A percentile compares a stretch with the other conserved stretches of the same genome.
phyloP scores from a whole-genome alignment of 2,329 filamentous ascomycete genomes.

The Fusarium solani-melongenae region DNA sequence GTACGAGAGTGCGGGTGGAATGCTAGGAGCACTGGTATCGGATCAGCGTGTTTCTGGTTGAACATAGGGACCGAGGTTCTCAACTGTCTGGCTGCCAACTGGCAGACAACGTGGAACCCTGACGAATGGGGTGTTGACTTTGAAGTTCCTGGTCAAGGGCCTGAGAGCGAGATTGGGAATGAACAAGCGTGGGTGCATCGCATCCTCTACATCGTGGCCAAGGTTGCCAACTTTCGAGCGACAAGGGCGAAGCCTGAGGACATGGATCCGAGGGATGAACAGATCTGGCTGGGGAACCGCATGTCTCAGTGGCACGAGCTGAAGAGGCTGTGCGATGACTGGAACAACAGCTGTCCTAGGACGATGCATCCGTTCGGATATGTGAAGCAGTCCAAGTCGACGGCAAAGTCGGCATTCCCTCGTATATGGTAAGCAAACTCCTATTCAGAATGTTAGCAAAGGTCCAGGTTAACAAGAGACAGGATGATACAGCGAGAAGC shows the following conservation, averaged over 20 bases:
- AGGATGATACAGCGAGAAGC: constrained; percentile 87
- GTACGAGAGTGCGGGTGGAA: constrained; percentile 94
- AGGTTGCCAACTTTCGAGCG: constrained; percentile 86
- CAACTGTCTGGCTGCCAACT: constrained; percentile 87
- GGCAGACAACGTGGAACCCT: constrained; percentile 87
- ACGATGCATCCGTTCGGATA: constrained; percentile 91
- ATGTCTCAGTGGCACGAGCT: constrained; percentile 82
- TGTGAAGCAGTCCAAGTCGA: constrained; percentile 74
- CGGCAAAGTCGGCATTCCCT: constrained; percentile 80
- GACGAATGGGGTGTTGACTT: constrained; percentile 91
- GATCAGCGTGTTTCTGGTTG: constrained; percentile 92
- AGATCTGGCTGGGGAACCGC: constrained; percentile 71
- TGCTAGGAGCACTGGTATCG: constrained; percentile 80
- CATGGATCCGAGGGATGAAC: constrained; percentile 69
- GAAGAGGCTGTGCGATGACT: constrained; percentile 84
- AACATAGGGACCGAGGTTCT: constrained; percentile 93
- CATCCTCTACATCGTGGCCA: constrained; percentile 89
- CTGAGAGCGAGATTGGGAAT: constrained; percentile 58
- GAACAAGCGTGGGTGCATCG: constrained; percentile 88
- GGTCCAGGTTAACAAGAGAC: neutral
- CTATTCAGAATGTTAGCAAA: neutral
- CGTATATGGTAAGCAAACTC: constrained; percentile 77
- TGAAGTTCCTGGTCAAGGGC: constrained; percentile 58
- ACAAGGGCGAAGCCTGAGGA: constrained; percentile 72
- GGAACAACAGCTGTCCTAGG: constrained; percentile 81